Evolutionary conservation across 768 basidiomycete genomes (phyloP).

Genomic region (Lactarius hatsudake): DNA sequence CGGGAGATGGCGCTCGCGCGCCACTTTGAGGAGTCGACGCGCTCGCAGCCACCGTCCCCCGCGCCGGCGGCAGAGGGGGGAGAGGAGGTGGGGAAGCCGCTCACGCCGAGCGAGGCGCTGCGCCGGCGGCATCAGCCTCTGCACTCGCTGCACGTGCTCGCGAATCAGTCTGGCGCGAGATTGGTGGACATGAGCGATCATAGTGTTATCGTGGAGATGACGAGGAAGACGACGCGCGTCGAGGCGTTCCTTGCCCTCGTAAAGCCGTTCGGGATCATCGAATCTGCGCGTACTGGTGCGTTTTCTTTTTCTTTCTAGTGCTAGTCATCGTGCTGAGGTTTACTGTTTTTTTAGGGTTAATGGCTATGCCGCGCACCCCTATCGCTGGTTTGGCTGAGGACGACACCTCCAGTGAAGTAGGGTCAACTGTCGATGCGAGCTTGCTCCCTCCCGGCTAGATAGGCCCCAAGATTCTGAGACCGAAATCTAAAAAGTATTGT

Average conservation of each 20-base stretch:
- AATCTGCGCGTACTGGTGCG: constrained; percentile 90
- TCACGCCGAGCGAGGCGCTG: constrained; percentile 72
- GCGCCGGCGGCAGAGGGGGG: too few species aligned
- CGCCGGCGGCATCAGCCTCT: constrained; percentile 87
- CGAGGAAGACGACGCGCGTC: constrained; percentile 87
- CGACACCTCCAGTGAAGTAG: constrained; percentile 49
- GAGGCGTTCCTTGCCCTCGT: constrained; percentile 90
- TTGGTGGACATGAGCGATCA: constrained; percentile 95
- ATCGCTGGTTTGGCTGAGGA: constrained; percentile 60
- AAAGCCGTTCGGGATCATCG: constrained; percentile 93
- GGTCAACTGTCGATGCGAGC: constrained; percentile 77
- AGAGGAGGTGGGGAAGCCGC: constrained; percentile 31
- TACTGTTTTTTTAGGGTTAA: constrained; percentile 57
- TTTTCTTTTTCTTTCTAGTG: constrained; percentile 17
- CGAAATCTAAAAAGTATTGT: neutral
- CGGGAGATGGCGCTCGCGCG: constrained; percentile 73
- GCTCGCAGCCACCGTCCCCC: constrained; percentile 26
- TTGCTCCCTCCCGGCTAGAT: constrained; percentile 87
- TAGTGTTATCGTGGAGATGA: constrained; percentile 91
- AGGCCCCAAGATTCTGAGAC: neutral
- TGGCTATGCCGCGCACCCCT: constrained; percentile 98
- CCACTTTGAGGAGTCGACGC: constrained; percentile 66
- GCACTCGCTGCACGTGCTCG: constrained; percentile 80
- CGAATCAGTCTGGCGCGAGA: constrained; percentile 86
- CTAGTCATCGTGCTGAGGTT: neutral